These are phyloP conservation scores for Scleromitrula shiraiana DNA, from an alignment of 2,329 filamentous ascomycete species.

Conservation along the genomic window DNA sequence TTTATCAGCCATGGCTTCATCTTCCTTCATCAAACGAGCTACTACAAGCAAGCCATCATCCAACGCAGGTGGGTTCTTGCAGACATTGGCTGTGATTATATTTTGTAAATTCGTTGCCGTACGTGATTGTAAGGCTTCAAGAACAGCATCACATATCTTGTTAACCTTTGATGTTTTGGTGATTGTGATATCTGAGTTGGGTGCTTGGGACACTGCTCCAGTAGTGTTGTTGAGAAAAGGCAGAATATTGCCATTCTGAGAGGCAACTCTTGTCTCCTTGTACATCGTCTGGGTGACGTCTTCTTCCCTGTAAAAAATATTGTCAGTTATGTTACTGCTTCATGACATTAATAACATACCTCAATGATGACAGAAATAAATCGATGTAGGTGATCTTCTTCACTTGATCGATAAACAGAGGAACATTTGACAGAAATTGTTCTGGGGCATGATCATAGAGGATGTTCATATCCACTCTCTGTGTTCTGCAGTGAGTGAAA, in stretches of 20 bases:
- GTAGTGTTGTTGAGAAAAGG: slow-evolving; percentile 18
- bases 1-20: slow-evolving; percentile 68
- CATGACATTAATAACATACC: slow-evolving; percentile 39
- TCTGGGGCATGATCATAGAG: slow-evolving; percentile 86
- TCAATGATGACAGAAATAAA: slow-evolving; percentile 79
- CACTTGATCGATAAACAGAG: slow-evolving; percentile 75
- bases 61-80: slow-evolving; percentile 83
- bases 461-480: slow-evolving; percentile 97
- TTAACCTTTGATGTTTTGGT: slow-evolving; percentile 62
- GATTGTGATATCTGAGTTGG: slow-evolving; percentile 14
- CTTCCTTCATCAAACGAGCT: slow-evolving; percentile 59
- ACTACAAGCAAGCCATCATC: slow-evolving; percentile 78
- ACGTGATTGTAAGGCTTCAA: slow-evolving; percentile 55
- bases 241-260: slow-evolving; percentile 25
- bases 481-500: slow-evolving; percentile 80
- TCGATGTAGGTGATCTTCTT: slow-evolving; percentile 77
- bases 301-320: slow-evolving; percentile 53
- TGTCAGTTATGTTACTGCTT: slow-evolving; percentile 23
- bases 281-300: slow-evolving; percentile 94
- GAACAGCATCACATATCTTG: slow-evolving; percentile 75
- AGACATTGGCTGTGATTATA: slow-evolving; percentile 88
- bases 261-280: slow-evolving; percentile 62
- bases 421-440: slow-evolving; percentile 72
- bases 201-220: neutral
- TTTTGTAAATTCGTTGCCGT: slow-evolving; percentile 71